Base-by-base conservation (phyloP, 257 asterid genomes). In the Solanum pimpinellifolium region DNA sequence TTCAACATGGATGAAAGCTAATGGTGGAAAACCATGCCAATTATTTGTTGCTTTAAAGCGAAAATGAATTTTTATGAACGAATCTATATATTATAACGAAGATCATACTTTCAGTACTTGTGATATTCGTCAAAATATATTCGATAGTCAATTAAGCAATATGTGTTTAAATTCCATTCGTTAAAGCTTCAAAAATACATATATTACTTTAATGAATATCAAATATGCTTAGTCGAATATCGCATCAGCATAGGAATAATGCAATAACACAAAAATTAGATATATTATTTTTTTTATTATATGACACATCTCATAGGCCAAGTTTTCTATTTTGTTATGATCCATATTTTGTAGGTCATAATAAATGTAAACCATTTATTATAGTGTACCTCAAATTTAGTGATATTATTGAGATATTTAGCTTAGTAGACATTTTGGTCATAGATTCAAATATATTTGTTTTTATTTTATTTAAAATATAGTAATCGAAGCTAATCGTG, bases 41-140 rank as follows among this genome's bases (percentile, higher is more conserved):
- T n/a, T 91, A 65, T 87, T 90, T 47, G 27, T 83, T 49, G 90
- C 84, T 62, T 88, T 91, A 27, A 89, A 87, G 85, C 92, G 89
- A 2, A 88, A 85, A 65, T 65, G 4, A 65, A 65, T 65, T 65
- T 65, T 3, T 65, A 9, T 65, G 33, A 7, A 65, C 5, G 33
- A 62, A 10, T 60, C 6, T 60, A 49, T 0, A 49, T 49, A 44
- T 44, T 44, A 44, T 11, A 1, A 14, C 4, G 49, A 44, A 11
- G 49, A 44, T 44, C 12, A 44, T 44, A 44, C 15, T 44, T 44
- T 49, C 2, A 49, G 23, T 18, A 1, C 0, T 18, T 52, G 4
- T 52, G n/a, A 52, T 52, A 52, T 52, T 52, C n/a, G n/a, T 6
- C 2, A 6, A 52, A 52, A 3, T 9, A 52, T 52, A 18, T 18